Conservation (phyloP, 2,329 filamentous ascomycete species). For the Monosporascus ibericus region DNA sequence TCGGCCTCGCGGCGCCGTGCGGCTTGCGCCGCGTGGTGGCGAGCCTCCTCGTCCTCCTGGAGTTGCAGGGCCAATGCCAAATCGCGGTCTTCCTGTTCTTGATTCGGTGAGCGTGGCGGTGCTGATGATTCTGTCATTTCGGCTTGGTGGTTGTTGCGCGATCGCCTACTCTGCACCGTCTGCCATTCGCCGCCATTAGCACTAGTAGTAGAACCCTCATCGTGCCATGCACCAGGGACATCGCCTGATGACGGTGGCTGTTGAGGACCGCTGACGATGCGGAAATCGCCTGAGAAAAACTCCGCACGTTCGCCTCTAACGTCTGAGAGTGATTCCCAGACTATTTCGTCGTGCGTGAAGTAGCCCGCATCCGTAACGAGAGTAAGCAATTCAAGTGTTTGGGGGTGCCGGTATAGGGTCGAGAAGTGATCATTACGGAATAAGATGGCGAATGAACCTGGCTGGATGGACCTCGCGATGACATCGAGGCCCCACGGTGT, state of each 20-base stretch:
- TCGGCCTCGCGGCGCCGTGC: slow-evolving; percentile 60
- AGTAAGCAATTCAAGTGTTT: slow-evolving; percentile 67
- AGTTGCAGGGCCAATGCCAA: slow-evolving; percentile 85
- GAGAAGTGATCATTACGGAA: slow-evolving; percentile 98
- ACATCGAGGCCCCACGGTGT: slow-evolving; percentile 75
- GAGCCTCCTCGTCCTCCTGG: slow-evolving; percentile 88
- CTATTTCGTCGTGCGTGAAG: slow-evolving; percentile 77
- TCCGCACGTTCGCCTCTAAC: slow-evolving; percentile 77
- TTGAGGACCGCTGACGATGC: slow-evolving; percentile 61
- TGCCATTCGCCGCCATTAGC: slow-evolving; percentile 44
- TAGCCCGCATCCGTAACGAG: slow-evolving; percentile 93
- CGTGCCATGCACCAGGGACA: slow-evolving; percentile 8
- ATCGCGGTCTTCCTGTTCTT: slow-evolving; percentile 76
- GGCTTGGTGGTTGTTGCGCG: slow-evolving; percentile 17
- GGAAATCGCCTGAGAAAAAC: slow-evolving; percentile 87
- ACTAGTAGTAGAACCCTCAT: slow-evolving; percentile 12
- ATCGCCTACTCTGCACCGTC: slow-evolving; percentile 39
- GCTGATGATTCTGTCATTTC: slow-evolving; percentile 10
- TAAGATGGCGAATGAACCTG: slow-evolving; percentile 80
- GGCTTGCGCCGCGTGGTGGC: slow-evolving; percentile 56
- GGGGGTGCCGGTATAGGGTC: slow-evolving; percentile 83
- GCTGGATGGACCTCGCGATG: slow-evolving; percentile 62
- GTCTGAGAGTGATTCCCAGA: slow-evolving; percentile 92
- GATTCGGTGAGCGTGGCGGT: slow-evolving; percentile 32
- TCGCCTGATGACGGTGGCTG: slow-evolving; percentile 14